These are phyloP conservation scores for Niebla homalea DNA, from an alignment of 495 filamentous ascomycete genomes.

Conservation along the genomic window DNA sequence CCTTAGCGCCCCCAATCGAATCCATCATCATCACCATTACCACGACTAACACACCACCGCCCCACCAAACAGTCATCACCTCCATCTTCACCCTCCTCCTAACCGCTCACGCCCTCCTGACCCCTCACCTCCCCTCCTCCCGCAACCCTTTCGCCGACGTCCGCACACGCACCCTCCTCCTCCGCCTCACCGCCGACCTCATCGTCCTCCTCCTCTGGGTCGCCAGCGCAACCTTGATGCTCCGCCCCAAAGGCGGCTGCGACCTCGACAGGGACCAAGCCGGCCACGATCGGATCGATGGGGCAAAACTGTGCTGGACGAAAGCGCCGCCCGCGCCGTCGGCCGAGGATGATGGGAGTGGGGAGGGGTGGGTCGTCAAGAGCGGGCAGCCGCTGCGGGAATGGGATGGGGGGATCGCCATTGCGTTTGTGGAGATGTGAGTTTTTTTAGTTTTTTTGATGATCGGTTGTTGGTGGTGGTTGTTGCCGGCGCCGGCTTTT, in stretches of 20 bases:
- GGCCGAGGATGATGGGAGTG: background rate
- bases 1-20: background rate
- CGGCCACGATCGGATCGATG: background rate
- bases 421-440: background rate
- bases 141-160: constrained; percentile 13
- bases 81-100: constrained; percentile 13
- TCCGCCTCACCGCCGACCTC: constrained; percentile 4
- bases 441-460: background rate
- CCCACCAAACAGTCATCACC: constrained; percentile 11
- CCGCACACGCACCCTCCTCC: constrained; percentile 3
- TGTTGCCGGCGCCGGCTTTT: too few relatives aligned
- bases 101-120: constrained; percentile 7
- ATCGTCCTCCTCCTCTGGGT: constrained; percentile 16
- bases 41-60: background rate
- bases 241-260: constrained; percentile 8
- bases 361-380: background rate
- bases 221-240: constrained; percentile 12
- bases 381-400: background rate
- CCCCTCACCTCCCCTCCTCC: constrained; percentile 9
- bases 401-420: background rate
- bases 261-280: background rate
- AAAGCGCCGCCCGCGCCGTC: background rate
- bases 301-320: background rate
- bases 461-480: too few relatives aligned
- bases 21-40: background rate